Conservation (phyloP, 2,329 filamentous ascomycete species). For the Aspergillus calidoustus region DNA sequence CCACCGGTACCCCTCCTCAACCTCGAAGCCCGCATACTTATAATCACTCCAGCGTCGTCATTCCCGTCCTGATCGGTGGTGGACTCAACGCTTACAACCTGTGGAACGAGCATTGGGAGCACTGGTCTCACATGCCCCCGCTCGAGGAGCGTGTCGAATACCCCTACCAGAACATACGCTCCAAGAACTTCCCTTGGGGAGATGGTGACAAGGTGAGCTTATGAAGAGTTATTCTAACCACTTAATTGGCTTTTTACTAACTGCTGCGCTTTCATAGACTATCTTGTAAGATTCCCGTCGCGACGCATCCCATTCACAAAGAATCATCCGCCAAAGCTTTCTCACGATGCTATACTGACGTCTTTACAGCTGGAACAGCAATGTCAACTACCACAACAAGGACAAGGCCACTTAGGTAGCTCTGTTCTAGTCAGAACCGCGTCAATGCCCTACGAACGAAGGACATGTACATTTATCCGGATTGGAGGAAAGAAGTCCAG, state of each 20-base stretch:
- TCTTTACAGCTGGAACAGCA: slow-evolving; percentile 79
- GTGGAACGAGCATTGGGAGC: slow-evolving; percentile 97
- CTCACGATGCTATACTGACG: slow-evolving; percentile 22
- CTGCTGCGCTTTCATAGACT: slow-evolving; percentile 52
- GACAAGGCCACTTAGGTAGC: slow-evolving; percentile 64
- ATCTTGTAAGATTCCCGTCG: slow-evolving; percentile 61
- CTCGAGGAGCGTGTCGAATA: slow-evolving; percentile 92
- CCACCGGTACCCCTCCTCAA: slow-evolving; percentile 7
- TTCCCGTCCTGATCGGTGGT: slow-evolving; percentile 74
- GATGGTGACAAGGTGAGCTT: slow-evolving; percentile 85
- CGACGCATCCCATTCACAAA: not conserved
- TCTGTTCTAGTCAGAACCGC: slow-evolving; percentile 5
- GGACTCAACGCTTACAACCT: slow-evolving; percentile 84
- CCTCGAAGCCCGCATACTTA: slow-evolving; percentile 20
- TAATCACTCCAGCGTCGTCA: slow-evolving; percentile 64
- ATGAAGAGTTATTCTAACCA: not conserved
- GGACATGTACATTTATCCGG: slow-evolving; percentile 40
- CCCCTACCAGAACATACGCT: slow-evolving; percentile 95
- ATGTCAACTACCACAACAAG: slow-evolving; percentile 97
- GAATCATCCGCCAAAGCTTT: not conserved
- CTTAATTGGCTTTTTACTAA: slow-evolving; percentile 4
- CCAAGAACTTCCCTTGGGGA: slow-evolving; percentile 94
- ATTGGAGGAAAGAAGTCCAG: slow-evolving; percentile 13
- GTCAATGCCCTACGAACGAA: slow-evolving; percentile 14
- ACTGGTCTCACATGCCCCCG: slow-evolving; percentile 83